phyloP scores from a whole-genome alignment of 345 rosid genomes.

The Eucalyptus viminalis region DNA sequence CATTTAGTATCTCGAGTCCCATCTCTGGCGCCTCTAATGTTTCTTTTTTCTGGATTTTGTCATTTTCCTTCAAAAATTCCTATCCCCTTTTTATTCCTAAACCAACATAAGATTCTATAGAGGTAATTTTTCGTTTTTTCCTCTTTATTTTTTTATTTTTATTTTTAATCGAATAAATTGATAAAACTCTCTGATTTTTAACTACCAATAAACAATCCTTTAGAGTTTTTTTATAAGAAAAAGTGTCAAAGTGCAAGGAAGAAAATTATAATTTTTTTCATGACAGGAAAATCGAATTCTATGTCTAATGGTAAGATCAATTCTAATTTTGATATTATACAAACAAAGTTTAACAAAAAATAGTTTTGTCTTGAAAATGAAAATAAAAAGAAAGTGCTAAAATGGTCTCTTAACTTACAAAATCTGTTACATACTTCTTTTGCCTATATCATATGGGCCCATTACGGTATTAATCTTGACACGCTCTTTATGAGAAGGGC shows the following conservation, averaged over 20 bases:
- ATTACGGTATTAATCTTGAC: background rate
- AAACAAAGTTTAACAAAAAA: no score
- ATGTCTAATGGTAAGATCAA: rapidly evolving
- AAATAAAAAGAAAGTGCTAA: no score
- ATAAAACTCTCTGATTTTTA: background rate
- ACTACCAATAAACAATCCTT: background rate
- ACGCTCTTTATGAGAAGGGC: rapidly evolving
- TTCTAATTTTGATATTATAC: background rate
- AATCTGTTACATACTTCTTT: background rate
- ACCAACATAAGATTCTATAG: background rate
- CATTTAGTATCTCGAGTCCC: background rate
- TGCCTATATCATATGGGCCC: rapidly evolving
- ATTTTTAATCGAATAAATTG: background rate
- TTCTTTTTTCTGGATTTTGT: background rate
- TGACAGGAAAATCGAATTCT: background rate
- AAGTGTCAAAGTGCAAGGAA: background rate
- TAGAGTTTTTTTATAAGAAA: no score
- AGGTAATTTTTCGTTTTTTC: background rate
- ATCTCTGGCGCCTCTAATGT: background rate
- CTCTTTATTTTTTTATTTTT: background rate
- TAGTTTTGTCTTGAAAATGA: no score
- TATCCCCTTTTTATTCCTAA: background rate
- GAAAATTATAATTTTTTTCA: background rate
- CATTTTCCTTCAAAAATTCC: background rate
- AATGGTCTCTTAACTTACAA: no score